Conservation (phyloP, 202 grass and related monocot species). For the Musa balbisiana region DNA sequence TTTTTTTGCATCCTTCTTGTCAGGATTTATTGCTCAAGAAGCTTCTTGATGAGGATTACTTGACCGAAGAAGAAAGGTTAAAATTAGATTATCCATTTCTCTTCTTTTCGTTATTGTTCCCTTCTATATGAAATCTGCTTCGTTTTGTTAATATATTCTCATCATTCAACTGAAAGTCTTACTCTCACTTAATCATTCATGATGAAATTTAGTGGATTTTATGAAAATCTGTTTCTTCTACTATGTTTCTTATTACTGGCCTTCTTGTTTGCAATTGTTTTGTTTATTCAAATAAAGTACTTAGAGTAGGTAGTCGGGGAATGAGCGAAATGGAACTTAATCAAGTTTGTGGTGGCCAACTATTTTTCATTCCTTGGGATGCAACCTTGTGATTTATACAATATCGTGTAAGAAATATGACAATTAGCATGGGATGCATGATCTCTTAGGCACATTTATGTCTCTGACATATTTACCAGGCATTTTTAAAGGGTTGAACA, state of each 20-base stretch:
- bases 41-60: constrained; percentile 77
- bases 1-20: constrained; percentile 9
- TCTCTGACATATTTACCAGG: neutral
- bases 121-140: too few species aligned
- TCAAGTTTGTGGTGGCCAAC: neutral
- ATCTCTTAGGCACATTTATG: neutral
- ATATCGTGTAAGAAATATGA: neutral
- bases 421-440: neutral
- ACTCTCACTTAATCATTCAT: neutral
- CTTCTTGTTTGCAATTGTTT: neutral
- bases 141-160: neutral
- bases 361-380: neutral
- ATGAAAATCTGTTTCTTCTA: neutral
- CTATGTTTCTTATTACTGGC: neutral
- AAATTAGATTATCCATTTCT: constrained; percentile 6
- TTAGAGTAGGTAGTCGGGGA: neutral
- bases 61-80: constrained; percentile 94
- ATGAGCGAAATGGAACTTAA: neutral
- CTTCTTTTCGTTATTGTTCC: neutral
- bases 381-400: neutral
- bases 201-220: neutral
- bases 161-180: neutral
- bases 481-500: neutral
- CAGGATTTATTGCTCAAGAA: constrained; percentile 92
- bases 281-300: neutral